Percentiles rank a stretch among this genome's conserved stretches.
These are phyloP conservation scores for Blastobotrys elegans DNA, from an alignment of 1,139 yeast genomes.

Conservation along the genomic window DNA sequence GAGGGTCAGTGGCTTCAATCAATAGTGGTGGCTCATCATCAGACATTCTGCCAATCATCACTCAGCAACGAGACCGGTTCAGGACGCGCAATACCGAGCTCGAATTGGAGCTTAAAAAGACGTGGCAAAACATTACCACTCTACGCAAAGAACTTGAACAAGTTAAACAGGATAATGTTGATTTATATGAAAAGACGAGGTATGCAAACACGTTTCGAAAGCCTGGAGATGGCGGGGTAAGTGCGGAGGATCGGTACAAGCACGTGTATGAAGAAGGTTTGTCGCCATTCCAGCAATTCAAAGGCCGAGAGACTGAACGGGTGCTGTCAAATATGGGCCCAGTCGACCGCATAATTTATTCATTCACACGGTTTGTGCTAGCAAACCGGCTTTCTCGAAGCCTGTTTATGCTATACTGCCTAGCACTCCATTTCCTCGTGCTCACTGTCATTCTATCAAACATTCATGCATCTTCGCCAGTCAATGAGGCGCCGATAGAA, in stretches of 20 bases:
- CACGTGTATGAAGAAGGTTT: constrained; percentile 69
- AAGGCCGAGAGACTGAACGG: constrained; percentile 72
- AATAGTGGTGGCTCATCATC: constrained; percentile 23
- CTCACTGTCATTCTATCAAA: constrained; percentile 43
- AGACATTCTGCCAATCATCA: constrained; percentile 76
- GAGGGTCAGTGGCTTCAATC: constrained; percentile 6
- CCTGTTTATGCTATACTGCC: constrained; percentile 67
- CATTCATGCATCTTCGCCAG: constrained; percentile 3
- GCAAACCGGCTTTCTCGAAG: constrained; percentile 71
- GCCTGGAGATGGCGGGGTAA: constrained; percentile 9
- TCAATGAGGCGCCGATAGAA: not conserved
- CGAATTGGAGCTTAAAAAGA: constrained; percentile 72
- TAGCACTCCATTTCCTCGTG: constrained; percentile 69
- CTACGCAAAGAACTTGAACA: constrained; percentile 59
- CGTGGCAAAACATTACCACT: constrained; percentile 49
- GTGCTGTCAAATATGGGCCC: constrained; percentile 71
- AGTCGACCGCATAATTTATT: constrained; percentile 70
- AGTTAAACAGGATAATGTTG: constrained; percentile 69
- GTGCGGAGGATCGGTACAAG: constrained; percentile 57
- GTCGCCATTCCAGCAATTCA: constrained; percentile 80
- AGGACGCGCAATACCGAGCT: constrained; percentile 73
- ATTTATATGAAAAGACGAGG: constrained; percentile 75
- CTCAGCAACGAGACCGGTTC: constrained; percentile 92
- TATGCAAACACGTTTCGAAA: constrained; percentile 48
- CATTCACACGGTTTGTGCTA: constrained; percentile 66